Conservation (phyloP, 257 asterid genomes). For the Salvia hispanica region DNA sequence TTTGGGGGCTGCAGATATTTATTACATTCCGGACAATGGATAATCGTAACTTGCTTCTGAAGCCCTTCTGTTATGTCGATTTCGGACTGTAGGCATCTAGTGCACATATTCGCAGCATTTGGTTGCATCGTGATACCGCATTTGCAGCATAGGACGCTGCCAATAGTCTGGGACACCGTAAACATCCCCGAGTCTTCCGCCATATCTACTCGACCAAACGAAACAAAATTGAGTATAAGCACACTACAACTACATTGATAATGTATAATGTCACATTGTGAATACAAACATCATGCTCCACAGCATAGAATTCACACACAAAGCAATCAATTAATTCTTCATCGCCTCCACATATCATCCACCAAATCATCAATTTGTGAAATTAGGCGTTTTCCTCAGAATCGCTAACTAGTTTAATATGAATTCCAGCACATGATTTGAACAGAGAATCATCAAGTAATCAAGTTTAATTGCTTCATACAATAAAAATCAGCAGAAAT, state of each 20-base stretch:
- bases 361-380: background rate
- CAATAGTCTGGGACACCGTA: slow-evolving; percentile 41
- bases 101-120: slow-evolving; percentile 60
- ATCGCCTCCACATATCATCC: background rate
- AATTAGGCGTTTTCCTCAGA: background rate
- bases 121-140: slow-evolving; percentile 54
- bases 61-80: slow-evolving; percentile 53
- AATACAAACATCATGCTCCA: background rate
- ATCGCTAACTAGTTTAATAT: background rate
- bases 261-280: background rate
- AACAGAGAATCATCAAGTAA: background rate
- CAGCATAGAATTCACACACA: background rate
- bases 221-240: background rate
- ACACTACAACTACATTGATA: background rate
- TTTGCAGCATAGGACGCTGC: slow-evolving; percentile 47
- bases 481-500: background rate
- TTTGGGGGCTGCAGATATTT: slow-evolving; percentile 55
- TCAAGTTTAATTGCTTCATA: background rate
- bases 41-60: slow-evolving; percentile 42
- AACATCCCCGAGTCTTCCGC: slow-evolving; percentile 44
- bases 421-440: background rate
- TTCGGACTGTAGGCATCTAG: slow-evolving; percentile 49
- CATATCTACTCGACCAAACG: slow-evolving; percentile 28
- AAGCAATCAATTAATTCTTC: background rate
- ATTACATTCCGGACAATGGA: slow-evolving; percentile 53